phyloP scores from a whole-genome alignment of 2,329 filamentous ascomycete species.

The Ophiocordyceps polyrhachis-furcata region DNA sequence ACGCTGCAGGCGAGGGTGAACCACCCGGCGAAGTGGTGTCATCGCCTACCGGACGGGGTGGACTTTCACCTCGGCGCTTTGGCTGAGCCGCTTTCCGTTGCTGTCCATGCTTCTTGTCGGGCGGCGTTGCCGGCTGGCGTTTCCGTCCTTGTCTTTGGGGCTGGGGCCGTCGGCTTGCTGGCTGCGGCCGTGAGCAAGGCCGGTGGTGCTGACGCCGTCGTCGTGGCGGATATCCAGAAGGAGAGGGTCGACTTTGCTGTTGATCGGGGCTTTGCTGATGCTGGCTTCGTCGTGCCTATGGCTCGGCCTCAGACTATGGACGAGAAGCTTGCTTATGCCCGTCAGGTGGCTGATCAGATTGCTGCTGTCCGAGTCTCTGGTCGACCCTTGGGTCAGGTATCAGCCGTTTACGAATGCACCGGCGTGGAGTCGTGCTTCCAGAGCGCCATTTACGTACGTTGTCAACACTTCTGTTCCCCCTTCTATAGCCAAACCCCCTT shows the following conservation, averaged over 20 bases:
- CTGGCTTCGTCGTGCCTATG: constrained; percentile 29
- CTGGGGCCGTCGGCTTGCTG: constrained; percentile 41
- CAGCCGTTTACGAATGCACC: constrained; percentile 59
- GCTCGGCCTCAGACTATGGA: constrained; percentile 28
- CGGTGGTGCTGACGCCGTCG: constrained; percentile 21
- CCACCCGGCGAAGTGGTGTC: constrained; percentile 36
- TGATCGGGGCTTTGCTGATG: constrained; percentile 35
- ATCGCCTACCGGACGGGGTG: constrained; percentile 30
- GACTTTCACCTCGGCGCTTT: constrained; percentile 36
- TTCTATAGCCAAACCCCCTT: not conserved
- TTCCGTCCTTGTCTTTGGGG: constrained; percentile 36
- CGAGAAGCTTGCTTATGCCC: constrained; percentile 32
- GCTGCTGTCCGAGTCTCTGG: constrained; percentile 17
- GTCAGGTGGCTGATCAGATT: constrained; percentile 26
- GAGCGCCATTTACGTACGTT: constrained; percentile 46
- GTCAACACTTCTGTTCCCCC: not conserved
- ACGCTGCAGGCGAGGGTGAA: constrained; percentile 38
- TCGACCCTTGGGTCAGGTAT: constrained; percentile 39
- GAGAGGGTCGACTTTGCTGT: constrained; percentile 39
- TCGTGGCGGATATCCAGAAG: constrained; percentile 37
- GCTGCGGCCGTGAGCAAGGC: constrained; percentile 38
- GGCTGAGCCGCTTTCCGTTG: constrained; percentile 39
- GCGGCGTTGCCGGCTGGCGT: constrained; percentile 20
- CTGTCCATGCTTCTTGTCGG: constrained; percentile 34
- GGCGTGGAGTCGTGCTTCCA: constrained; percentile 63